Conservation (phyloP, 1,284 basidiomycete species). For the Apiotrichum akiyoshidainum region DNA sequence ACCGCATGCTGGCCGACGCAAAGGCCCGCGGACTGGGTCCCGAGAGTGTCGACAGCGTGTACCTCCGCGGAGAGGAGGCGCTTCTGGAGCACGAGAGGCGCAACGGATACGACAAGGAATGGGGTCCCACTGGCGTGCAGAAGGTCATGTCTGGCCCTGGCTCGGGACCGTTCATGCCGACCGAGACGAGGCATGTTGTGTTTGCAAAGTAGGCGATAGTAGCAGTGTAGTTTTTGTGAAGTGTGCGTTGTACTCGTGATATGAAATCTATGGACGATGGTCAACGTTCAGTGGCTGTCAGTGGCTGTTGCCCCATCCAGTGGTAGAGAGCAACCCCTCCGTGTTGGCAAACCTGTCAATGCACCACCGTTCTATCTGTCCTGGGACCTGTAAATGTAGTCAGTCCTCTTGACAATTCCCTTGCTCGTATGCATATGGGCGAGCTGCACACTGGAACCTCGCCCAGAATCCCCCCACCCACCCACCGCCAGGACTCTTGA, state of each 20-base stretch:
- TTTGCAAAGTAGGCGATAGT: not conserved
- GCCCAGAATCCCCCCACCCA: not conserved
- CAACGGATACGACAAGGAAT: constrained; percentile 32
- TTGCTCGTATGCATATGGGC: no score
- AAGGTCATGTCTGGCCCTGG: not conserved
- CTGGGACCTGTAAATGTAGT: no score
- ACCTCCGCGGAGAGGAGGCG: constrained; percentile 29
- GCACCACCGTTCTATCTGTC: no score
- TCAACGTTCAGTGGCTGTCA: no score
- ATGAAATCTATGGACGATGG: no score
- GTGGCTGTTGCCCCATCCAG: no score
- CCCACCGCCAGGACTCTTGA: not conserved
- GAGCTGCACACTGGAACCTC: no score
- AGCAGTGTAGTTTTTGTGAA: no score
- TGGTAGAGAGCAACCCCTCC: no score
- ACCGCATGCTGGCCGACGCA: constrained; percentile 28
- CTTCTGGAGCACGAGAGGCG: constrained; percentile 29
- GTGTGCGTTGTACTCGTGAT: no score
- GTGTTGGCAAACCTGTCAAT: no score
- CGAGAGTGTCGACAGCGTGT: constrained; percentile 25
- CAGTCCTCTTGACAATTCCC: no score
- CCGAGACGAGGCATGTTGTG: not conserved
- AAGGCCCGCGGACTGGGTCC: constrained; percentile 15
- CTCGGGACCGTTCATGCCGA: not conserved
- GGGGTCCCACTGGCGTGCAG: constrained; percentile 25